These are phyloP conservation scores for Fusarium sp. DNA, from an alignment of 2,329 filamentous ascomycete genomes.

Conservation along the genomic window DNA sequence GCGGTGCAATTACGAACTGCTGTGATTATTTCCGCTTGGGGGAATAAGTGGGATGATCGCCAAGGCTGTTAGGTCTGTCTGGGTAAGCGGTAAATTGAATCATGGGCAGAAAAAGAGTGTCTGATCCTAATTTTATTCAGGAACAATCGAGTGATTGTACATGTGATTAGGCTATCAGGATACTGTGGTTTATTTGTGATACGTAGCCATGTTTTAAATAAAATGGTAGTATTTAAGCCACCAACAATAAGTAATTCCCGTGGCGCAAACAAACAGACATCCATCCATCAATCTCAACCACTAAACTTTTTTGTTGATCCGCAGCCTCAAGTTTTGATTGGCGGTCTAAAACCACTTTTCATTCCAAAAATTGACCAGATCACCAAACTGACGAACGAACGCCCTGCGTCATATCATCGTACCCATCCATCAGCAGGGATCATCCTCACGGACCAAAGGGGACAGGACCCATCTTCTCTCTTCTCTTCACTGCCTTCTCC, in stretches of 20 bases:
- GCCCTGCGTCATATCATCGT: not conserved
- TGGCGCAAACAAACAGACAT: not conserved
- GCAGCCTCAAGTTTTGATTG: conserved; percentile 1
- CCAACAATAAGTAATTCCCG: not conserved
- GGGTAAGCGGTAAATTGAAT: conserved; percentile 4
- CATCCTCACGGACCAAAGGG: not conserved
- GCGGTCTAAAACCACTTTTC: not conserved
- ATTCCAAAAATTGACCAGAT: not conserved
- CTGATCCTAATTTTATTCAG: not conserved
- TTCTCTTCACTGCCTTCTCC: not conserved
- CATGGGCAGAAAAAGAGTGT: not conserved
- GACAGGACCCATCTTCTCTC: not conserved
- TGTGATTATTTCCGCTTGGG: not conserved
- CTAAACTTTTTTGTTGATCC: not conserved
- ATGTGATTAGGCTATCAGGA: not conserved
- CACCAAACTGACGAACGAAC: not conserved
- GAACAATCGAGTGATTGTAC: not conserved
- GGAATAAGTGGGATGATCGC: conserved; percentile 29
- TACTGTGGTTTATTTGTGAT: not conserved
- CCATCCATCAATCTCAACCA: not conserved
- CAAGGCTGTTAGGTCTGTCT: not conserved
- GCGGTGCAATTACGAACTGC: conserved; percentile 15
- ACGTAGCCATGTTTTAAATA: not conserved
- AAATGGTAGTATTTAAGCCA: not conserved
- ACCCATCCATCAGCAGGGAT: not conserved